Conservation (phyloP, 192 early-diverging fungal genomes). For the Coemansia reversa region DNA sequence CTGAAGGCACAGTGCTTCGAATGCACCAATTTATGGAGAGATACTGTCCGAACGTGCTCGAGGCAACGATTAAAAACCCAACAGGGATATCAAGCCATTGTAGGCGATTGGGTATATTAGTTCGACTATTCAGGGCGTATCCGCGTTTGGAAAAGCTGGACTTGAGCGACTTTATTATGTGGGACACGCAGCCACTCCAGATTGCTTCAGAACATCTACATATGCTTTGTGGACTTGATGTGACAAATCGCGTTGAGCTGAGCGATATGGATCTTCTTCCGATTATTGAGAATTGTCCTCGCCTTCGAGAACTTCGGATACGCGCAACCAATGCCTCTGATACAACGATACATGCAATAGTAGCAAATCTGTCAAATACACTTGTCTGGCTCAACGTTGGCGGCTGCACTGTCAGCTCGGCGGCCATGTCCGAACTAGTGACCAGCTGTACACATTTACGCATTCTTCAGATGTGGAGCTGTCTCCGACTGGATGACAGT, state of each 20-base stretch:
- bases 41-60: constrained; percentile 47
- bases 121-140: constrained; percentile 47
- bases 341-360: constrained; percentile 38
- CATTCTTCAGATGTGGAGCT: constrained; percentile 50
- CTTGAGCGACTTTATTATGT: constrained; percentile 57
- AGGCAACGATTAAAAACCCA: constrained; percentile 44
- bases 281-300: constrained; percentile 39
- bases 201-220: constrained; percentile 42
- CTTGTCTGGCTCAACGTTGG: constrained; percentile 50
- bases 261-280: constrained; percentile 50
- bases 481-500: constrained; percentile 44
- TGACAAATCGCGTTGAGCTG: constrained; percentile 54
- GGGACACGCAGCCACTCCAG: constrained; percentile 52
- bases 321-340: constrained; percentile 53
- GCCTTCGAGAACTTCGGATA: constrained; percentile 43
- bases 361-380: constrained; percentile 33
- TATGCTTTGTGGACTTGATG: constrained; percentile 42
- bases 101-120: constrained; percentile 38
- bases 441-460: constrained; percentile 35
- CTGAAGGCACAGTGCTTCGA: constrained; percentile 50
- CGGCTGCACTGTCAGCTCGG: constrained; percentile 50
- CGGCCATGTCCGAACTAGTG: constrained; percentile 51
- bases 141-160: constrained; percentile 50
- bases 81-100: constrained; percentile 51
- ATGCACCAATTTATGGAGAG: constrained; percentile 58